Conservation (phyloP, 2,329 filamentous ascomycete genomes). For the Acrocalymma vagum region DNA sequence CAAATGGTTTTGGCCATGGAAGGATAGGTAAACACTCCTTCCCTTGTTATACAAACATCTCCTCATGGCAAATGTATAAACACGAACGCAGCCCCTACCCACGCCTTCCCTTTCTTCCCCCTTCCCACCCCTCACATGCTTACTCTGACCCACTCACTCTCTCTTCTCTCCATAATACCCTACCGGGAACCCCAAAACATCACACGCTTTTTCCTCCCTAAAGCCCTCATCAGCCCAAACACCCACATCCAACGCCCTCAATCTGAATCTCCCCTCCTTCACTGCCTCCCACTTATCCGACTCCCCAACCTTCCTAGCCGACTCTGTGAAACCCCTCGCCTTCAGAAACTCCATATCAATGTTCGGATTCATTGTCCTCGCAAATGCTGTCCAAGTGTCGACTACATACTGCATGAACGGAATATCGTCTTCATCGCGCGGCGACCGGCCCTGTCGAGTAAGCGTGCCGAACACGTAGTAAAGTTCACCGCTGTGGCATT, state of each 20-base stretch:
- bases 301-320: conserved; percentile 18
- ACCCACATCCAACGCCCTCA: conserved; percentile 36
- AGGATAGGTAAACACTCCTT: too few relatives aligned
- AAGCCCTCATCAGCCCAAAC: conserved; percentile 25
- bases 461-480: conserved; percentile 42
- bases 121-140: too few relatives aligned
- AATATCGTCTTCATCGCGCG: conserved; percentile 40
- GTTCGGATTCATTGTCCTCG: conserved; percentile 34
- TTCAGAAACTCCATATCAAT: conserved; percentile 26
- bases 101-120: neutral
- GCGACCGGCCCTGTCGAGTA: conserved; percentile 42
- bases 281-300: conserved; percentile 25
- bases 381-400: conserved; percentile 45
- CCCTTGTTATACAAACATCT: too few relatives aligned
- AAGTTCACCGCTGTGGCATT: conserved; percentile 42
- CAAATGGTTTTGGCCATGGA: too few relatives aligned
- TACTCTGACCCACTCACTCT: neutral
- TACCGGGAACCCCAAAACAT: conserved; percentile 29
- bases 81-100: too few relatives aligned
- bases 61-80: too few relatives aligned
- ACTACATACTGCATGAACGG: conserved; percentile 40
- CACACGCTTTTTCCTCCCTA: conserved; percentile 35
- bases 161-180: conserved; percentile 27
- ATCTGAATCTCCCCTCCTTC: conserved; percentile 6
- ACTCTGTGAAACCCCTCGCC: conserved; percentile 38